A percentile compares a stretch with the other conserved stretches of the same genome.
Evolutionary conservation across 2,329 filamentous ascomycete species (phyloP).

Genomic region (Colletotrichum musae): DNA sequence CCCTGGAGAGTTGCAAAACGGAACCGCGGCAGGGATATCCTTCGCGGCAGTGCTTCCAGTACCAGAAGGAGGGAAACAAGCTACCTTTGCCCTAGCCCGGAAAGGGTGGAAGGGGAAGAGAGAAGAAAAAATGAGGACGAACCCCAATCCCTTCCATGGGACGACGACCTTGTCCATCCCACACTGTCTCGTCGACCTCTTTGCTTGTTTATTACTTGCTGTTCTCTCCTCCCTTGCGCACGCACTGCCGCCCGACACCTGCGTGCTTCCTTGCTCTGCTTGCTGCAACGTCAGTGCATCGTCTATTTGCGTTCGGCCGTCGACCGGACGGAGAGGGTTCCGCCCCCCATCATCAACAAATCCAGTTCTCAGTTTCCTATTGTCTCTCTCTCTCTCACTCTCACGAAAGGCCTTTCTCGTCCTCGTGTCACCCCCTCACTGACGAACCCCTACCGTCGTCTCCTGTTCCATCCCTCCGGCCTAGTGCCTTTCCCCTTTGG

Average conservation of each 20-base stretch:
- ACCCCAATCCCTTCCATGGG: constrained; percentile 30
- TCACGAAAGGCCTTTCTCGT: neutral
- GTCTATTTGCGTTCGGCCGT: constrained; percentile 3
- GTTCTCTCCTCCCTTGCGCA: constrained; percentile 14
- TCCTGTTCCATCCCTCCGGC: neutral
- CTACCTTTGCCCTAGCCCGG: constrained; percentile 27
- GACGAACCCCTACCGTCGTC: neutral
- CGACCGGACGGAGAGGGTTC: neutral
- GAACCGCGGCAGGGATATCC: constrained; percentile 11
- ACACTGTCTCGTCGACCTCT: constrained; percentile 5
- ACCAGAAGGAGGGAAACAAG: constrained; percentile 21
- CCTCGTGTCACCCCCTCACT: neutral
- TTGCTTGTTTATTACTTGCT: constrained; percentile 2
- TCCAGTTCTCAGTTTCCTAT: neutral
- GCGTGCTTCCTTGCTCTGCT: constrained; percentile 3
- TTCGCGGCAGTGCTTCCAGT: constrained; percentile 5
- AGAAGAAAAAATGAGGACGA: constrained; percentile 26
- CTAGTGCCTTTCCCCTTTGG: constrained; percentile 6
- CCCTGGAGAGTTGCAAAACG: neutral
- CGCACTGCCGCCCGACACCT: constrained; percentile 3
- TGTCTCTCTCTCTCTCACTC: neutral
- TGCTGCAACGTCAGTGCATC: constrained; percentile 22
- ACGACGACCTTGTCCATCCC: constrained; percentile 36
- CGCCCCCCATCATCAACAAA: neutral
- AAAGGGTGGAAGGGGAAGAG: no score